These are phyloP conservation scores for Dissoconium aciculare DNA, from an alignment of 2,329 filamentous ascomycete species.

Conservation along the genomic window DNA sequence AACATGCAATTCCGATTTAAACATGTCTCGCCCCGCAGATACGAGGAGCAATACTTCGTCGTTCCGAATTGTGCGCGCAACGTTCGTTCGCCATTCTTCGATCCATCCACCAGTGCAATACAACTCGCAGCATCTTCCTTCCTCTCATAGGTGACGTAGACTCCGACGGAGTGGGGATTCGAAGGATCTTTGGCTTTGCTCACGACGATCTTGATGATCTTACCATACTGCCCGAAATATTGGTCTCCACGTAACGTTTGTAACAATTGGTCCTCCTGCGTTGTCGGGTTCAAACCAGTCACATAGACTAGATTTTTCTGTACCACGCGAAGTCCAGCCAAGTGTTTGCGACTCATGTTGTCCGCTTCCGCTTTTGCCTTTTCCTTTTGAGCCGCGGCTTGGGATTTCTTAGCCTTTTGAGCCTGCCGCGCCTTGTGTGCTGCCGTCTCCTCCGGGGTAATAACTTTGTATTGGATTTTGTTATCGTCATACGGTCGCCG, in stretches of 20 bases:
- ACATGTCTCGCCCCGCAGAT: constrained; percentile 84
- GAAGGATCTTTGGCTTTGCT: constrained; percentile 77
- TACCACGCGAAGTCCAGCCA: constrained; percentile 86
- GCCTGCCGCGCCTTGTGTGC: constrained; percentile 55
- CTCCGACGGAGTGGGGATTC: constrained; percentile 72
- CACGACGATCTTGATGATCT: constrained; percentile 97
- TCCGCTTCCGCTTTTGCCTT: constrained; percentile 93
- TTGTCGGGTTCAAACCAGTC: constrained; percentile 79
- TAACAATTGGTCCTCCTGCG: constrained; percentile 80
- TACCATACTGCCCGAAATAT: constrained; percentile 96
- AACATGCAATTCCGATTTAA: constrained; percentile 97
- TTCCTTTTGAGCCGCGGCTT: constrained; percentile 80
- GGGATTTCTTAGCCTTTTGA: constrained; percentile 84
- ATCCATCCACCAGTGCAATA: constrained; percentile 84
- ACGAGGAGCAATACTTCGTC: constrained; percentile 97
- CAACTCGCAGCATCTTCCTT: constrained; percentile 82
- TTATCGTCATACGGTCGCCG: constrained; percentile 90
- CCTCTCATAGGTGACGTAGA: constrained; percentile 94
- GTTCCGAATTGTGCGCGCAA: constrained; percentile 70
- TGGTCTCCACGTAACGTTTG: constrained; percentile 79
- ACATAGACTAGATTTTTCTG: constrained; percentile 99
- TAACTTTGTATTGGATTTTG: constrained; percentile 91
- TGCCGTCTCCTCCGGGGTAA: constrained; percentile 82
- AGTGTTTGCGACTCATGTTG: constrained; percentile 85
- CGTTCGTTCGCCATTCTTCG: constrained; percentile 73